Base-by-base conservation (phyloP, 2,329 filamentous ascomycete species). In the Aspergillus novoparasiticus region DNA sequence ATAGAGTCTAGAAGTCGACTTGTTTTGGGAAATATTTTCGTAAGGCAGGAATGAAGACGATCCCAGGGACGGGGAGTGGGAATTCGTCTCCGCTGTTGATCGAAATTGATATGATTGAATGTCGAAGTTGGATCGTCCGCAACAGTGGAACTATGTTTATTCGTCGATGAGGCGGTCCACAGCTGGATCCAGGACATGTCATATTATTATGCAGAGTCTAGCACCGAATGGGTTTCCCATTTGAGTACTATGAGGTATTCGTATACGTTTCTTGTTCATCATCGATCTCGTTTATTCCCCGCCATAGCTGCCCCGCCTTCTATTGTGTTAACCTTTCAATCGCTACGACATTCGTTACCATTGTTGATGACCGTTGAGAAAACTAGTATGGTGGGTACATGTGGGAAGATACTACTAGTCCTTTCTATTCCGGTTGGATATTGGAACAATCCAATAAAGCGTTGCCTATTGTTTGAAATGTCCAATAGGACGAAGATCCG, bases 181-280 rank as follows among this genome's bases (percentile, higher is more conserved):
- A 16, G 28, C 48, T 36, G 19, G 19, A 48, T 54, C 58, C 19
- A 32, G 50, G 58, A 60, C 34, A 39, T 50, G 57, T 59, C 57
- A 59, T 59, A 59, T 59, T 58, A 46, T 51, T 55, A 55, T 55
- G 51, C 51, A 39, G 34, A 55, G 21, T 55, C 51, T 30, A 55
- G 51, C n/a, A 58, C 21, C 43, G 16, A 48, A 48, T 56, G 19
- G 53, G 28, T 21, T 23, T 34, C 30, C 28, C 26, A 21, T 16
- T n/a, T 28, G 12, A 51, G 41, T 55, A 36, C 41, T 39, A 48
- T 57, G 46, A 61, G 30, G 53, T 61, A 51, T 26, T 60, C 28
- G 30, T 57, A 32, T 61, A 57, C 54, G 43, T 57, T 51, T 57
- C 28, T 32, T 39, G 23, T 36, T 61, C 54, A 61, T 61, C 59